These are phyloP conservation scores for Psilocybe subaeruginosa DNA, from an alignment of 768 basidiomycete genomes.

Conservation along the genomic window DNA sequence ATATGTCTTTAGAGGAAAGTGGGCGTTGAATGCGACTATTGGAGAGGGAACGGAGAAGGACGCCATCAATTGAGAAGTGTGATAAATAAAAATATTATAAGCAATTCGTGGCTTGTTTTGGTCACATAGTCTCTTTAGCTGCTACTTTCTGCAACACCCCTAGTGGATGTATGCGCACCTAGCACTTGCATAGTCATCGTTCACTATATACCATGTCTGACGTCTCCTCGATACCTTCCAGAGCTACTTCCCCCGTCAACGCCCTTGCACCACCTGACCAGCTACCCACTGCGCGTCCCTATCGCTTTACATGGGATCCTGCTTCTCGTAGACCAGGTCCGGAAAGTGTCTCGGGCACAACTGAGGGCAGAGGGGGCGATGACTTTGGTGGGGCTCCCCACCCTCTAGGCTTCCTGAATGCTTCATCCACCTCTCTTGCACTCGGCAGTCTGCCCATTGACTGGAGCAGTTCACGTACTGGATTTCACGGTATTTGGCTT, in stretches of 20 bases:
- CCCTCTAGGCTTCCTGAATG: constrained; percentile 50
- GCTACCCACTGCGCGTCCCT: constrained; percentile 55
- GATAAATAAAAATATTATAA: constrained; percentile 19
- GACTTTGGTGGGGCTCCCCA: constrained; percentile 62
- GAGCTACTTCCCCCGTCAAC: constrained; percentile 57
- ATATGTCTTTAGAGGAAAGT: constrained; percentile 63
- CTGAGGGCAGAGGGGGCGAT: constrained; percentile 63
- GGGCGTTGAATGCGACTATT: constrained; percentile 53
- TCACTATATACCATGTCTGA: constrained; percentile 43
- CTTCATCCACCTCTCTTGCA: constrained; percentile 51
- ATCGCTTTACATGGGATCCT: constrained; percentile 79
- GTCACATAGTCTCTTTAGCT: constrained; percentile 1
- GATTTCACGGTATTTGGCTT: constrained; percentile 77
- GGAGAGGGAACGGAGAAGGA: constrained; percentile 30
- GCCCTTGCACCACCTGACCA: constrained; percentile 36
- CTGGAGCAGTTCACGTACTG: constrained; percentile 84
- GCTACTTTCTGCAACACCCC: neutral
- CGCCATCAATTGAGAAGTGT: constrained; percentile 22
- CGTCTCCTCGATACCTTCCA: constrained; percentile 54
- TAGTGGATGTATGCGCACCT: constrained; percentile 13
- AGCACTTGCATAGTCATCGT: neutral
- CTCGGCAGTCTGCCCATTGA: constrained; percentile 55
- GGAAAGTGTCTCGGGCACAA: constrained; percentile 74
- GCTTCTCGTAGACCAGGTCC: constrained; percentile 60
- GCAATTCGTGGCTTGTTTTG: constrained; percentile 4